Base-by-base conservation (phyloP, 1,139 yeast species). In the Candida tetrigidarum region DNA sequence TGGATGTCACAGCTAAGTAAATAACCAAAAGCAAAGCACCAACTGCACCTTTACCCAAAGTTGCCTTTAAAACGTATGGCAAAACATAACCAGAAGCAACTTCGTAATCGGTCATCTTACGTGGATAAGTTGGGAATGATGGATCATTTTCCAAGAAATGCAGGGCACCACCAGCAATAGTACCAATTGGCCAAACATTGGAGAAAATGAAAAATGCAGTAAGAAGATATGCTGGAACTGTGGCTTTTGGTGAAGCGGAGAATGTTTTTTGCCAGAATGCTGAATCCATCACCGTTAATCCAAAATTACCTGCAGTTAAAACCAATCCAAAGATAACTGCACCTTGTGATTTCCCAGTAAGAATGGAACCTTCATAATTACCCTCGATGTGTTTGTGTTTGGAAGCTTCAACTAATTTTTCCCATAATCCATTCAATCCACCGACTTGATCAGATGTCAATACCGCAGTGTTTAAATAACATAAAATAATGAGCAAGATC, bases 181-280 rank as follows among this genome's bases (percentile, higher is more conserved):
- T 46, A 9, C 69, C 68, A n/a, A 64, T 45, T 2, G 68, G 63
- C 68, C 68, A 67, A 22, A 64, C 67, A 45, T 63, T 62, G 11
- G 68, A 57, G 43, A 63, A 65, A 34, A 69, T 67, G 11, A 58
- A 52, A 2, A 63, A 45, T 1, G 73, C 69, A 2, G 69, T 71
- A 35, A 64, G 56, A 26, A 69, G 51, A 46, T 71, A 71, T 10
- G 74, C 76, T 3, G 73, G 73, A 35, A 69, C 64, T 8, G 68
- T 60, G 18, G 74, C 67, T 39, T 55, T 61, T 10, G 66, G 56
- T 50, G 62, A 58, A 10, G 74, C 67, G 46, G 67, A 60, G 41
- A 67, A 67, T 20, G 67, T 57, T 47, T 69, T 68, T 53, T 65
- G 69, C 68, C 68, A 65, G 42, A 63, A 65, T 9, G 68, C 62